phyloP scores from a whole-genome alignment of 208 protist species.

The Trypanosoma mega region DNA sequence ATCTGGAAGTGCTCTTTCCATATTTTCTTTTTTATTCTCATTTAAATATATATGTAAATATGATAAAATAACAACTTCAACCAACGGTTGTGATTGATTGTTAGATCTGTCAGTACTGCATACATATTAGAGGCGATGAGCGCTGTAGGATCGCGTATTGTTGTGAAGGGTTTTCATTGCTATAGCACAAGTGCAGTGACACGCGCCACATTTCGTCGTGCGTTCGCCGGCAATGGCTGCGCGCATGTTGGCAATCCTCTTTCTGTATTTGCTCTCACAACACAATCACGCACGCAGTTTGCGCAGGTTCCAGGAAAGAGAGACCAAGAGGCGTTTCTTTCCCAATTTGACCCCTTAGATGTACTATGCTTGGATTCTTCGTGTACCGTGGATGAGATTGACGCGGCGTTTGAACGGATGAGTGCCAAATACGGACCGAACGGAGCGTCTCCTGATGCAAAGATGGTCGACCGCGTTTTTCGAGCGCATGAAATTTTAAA shows the following conservation, averaged over 20 bases:
- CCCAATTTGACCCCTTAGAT: constrained; percentile 79
- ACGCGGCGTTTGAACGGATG: constrained; percentile 54
- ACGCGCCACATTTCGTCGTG: constrained; percentile 3
- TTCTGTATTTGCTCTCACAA: neutral
- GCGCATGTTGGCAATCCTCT: too few species aligned
- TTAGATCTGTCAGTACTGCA: too few species aligned
- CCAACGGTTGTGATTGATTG: too few species aligned
- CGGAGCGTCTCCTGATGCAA: constrained; percentile 52
- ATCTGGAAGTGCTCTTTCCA: too few species aligned
- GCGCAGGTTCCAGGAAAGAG: constrained; percentile 77
- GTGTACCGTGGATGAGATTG: constrained; percentile 78
- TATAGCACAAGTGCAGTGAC: constrained; percentile 3
- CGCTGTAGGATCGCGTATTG: too few species aligned
- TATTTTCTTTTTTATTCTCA: too few species aligned
- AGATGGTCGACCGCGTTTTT: constrained; percentile 80
- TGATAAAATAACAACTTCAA: too few species aligned
- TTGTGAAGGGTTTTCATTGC: too few species aligned
- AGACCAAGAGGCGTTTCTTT: constrained; percentile 81
- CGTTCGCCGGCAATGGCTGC: too few species aligned
- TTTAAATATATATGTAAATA: too few species aligned
- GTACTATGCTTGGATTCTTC: constrained; percentile 62
- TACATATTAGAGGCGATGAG: too few species aligned
- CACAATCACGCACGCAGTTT: constrained; percentile 70
- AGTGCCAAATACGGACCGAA: constrained; percentile 70
- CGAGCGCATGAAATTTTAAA: constrained; percentile 80